Conservation (phyloP, 2,329 filamentous ascomycete species). For the Kalaharituber pfeilii region DNA sequence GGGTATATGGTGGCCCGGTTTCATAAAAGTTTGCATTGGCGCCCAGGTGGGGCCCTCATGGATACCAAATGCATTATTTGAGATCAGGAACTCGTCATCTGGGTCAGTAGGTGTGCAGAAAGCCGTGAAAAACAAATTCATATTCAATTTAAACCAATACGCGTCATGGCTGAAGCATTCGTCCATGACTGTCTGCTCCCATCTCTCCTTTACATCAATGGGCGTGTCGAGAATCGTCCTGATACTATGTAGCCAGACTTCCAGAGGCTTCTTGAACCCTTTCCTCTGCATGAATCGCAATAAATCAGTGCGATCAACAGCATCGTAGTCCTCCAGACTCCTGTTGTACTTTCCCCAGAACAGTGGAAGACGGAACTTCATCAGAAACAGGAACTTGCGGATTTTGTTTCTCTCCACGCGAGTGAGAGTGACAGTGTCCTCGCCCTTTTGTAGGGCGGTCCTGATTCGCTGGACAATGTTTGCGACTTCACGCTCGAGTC, state of each 20-base stretch:
- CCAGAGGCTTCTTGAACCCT: background rate
- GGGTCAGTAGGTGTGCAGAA: background rate
- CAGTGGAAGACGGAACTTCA: conserved; percentile 5
- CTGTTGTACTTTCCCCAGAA: conserved; percentile 5
- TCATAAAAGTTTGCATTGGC: too few species aligned
- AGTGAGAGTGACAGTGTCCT: background rate
- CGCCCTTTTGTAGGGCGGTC: too few species aligned
- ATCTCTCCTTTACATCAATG: conserved; percentile 1
- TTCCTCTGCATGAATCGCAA: background rate
- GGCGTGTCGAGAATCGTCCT: conserved; percentile 1
- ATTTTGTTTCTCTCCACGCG: conserved; percentile 2
- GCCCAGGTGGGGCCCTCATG: conserved; percentile 3
- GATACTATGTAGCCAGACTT: conserved; percentile 5
- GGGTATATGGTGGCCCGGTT: too few species aligned
- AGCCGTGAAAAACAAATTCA: conserved; percentile 1
- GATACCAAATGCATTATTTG: conserved; percentile 4
- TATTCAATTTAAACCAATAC: conserved; percentile 3
- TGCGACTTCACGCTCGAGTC: background rate
- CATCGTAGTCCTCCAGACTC: background rate
- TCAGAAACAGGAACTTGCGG: conserved; percentile 10
- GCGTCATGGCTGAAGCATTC: conserved; percentile 5
- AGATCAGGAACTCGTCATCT: conserved; percentile 3
- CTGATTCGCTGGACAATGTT: background rate
- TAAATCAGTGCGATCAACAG: background rate
- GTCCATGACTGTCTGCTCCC: background rate